phyloP scores from a whole-genome alignment of 768 basidiomycete genomes.

The Crassisporium funariophilum region DNA sequence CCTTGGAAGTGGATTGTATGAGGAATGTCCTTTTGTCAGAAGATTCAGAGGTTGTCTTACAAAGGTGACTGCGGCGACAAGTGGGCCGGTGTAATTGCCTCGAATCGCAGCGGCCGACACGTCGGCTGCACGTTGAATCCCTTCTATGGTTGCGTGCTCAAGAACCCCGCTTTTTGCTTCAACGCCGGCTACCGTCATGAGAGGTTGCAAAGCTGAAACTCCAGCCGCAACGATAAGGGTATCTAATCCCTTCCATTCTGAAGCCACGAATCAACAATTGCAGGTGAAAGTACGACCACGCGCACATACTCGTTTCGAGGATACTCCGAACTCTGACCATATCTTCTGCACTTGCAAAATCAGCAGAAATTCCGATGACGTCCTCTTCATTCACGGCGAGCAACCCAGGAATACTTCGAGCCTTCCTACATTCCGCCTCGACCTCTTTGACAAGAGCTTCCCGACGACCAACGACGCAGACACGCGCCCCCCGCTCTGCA shows the following conservation, averaged over 20 bases:
- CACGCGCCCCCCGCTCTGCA: conserved; percentile 69
- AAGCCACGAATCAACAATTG: background rate
- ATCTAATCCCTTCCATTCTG: conserved; percentile 84
- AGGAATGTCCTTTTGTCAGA: background rate
- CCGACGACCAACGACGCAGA: conserved; percentile 76
- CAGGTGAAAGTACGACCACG: background rate
- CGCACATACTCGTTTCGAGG: conserved; percentile 55
- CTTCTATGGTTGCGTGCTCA: conserved; percentile 48
- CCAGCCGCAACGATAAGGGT: conserved; percentile 84
- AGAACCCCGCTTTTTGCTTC: conserved; percentile 34
- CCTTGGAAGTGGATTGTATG: conserved; percentile 52
- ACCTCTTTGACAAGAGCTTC: conserved; percentile 57
- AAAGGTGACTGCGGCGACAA: conserved; percentile 69
- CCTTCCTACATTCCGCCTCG: conserved; percentile 54
- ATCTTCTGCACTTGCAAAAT: conserved; percentile 67
- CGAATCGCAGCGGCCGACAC: conserved; percentile 57
- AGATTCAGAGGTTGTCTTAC: conserved; percentile 41
- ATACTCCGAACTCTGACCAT: conserved; percentile 59
- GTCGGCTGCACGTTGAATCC: conserved; percentile 59
- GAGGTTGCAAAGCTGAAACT: conserved; percentile 76
- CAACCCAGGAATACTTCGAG: conserved; percentile 16
- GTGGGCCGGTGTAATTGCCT: conserved; percentile 72
- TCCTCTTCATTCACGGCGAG: conserved; percentile 24
- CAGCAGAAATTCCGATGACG: conserved; percentile 56
- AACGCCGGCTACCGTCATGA: conserved; percentile 70